phyloP scores from a whole-genome alignment of 2,329 filamentous ascomycete species.

The Beauveria bassiana region DNA sequence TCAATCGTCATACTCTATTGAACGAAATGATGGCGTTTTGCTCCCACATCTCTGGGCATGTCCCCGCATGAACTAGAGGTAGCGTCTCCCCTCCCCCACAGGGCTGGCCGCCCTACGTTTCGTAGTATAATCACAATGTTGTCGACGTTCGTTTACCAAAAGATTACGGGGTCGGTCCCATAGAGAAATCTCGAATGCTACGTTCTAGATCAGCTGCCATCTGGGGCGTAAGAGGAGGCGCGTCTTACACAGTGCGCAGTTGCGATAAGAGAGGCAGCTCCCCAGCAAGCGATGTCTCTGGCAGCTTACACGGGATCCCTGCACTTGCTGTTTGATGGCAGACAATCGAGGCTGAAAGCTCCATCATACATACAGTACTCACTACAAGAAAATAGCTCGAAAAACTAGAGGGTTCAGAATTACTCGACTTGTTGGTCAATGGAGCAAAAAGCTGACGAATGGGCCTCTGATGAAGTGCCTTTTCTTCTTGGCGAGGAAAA shows the following conservation, averaged over 20 bases:
- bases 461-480: constrained; percentile 6
- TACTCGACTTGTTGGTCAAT: background rate
- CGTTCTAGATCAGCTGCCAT: background rate
- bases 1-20: background rate
- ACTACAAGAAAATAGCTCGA: too few relatives aligned
- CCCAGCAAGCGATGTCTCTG: background rate
- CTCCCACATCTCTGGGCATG: background rate
- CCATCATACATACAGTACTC: background rate
- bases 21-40: background rate
- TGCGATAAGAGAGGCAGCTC: background rate
- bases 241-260: background rate
- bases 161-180: background rate
- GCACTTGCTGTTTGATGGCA: too few relatives aligned
- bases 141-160: background rate
- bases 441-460: background rate
- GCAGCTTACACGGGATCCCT: too few relatives aligned
- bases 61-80: background rate
- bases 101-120: background rate
- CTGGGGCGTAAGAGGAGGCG: background rate
- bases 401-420: background rate
- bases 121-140: background rate
- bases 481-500: constrained; percentile 9
- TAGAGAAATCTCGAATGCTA: background rate
- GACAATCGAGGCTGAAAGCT: background rate
- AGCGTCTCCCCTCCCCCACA: background rate